Conservation (phyloP, 345 rosid species). For the Salix purpurea region DNA sequence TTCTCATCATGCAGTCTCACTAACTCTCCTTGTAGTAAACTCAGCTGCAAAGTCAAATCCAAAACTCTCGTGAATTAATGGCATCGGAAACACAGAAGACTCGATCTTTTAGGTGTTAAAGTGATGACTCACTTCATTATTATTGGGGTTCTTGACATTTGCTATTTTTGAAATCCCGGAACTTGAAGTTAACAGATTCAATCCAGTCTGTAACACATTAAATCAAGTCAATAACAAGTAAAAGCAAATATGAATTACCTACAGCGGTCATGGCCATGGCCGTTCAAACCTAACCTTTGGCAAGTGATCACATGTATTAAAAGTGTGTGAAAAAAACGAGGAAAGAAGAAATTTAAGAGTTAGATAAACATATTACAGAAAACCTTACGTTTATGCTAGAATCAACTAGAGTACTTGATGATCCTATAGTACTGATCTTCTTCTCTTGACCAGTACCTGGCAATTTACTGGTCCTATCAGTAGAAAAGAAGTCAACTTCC, state of each 20-base stretch:
- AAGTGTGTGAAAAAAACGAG: neutral
- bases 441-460: conserved; percentile 11
- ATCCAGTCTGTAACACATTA: conserved; percentile 43
- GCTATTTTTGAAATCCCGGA: conserved; percentile 32
- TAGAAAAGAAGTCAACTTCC: conserved; percentile 83
- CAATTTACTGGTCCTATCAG: neutral
- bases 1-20: conserved; percentile 68
- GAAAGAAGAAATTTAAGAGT: neutral
- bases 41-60: conserved; percentile 30
- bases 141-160: conserved; percentile 31
- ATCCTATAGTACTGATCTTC: neutral
- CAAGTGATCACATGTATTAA: neutral
- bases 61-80: neutral
- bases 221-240: neutral
- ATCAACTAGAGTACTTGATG: conserved; percentile 34
- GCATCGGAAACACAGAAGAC: neutral
- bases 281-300: neutral
- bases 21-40: conserved; percentile 42
- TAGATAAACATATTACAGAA: neutral
- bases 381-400: conserved; percentile 53
- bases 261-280: neutral
- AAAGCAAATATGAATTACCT: neutral
- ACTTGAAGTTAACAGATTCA: conserved; percentile 43
- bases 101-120: neutral
- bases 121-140: conserved; percentile 41